phyloP scores from a whole-genome alignment of 148 eudicot species.

The Polygonum maritimum region DNA sequence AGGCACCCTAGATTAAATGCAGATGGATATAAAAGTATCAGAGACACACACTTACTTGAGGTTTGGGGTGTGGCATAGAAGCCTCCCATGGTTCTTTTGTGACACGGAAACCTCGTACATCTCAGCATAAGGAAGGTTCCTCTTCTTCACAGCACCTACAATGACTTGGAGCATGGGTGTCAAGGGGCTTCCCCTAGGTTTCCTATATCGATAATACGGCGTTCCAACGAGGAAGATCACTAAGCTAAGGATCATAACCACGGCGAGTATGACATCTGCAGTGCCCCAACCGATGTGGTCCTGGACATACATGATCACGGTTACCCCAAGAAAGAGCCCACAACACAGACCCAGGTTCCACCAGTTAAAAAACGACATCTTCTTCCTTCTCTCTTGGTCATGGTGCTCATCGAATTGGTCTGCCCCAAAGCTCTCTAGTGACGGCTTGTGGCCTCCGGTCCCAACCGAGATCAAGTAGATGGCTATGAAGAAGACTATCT shows the following conservation, averaged over 20 bases:
- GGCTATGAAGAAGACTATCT: constrained; percentile 45
- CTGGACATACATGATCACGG: constrained; percentile 64
- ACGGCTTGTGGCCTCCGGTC: constrained; percentile 80
- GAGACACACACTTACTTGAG: constrained; percentile 35
- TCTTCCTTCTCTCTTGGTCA: constrained; percentile 41
- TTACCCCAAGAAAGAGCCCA: constrained; percentile 62
- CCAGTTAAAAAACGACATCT: constrained; percentile 83
- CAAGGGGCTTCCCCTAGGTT: constrained; percentile 52
- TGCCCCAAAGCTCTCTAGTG: constrained; percentile 77
- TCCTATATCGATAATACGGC: constrained; percentile 55
- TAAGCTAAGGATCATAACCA: constrained; percentile 33
- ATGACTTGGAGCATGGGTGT: constrained; percentile 58
- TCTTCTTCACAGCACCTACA: constrained; percentile 53
- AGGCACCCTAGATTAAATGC: no score
- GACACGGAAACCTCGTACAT: constrained; percentile 32
- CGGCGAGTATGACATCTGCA: constrained; percentile 38
- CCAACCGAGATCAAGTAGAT: constrained; percentile 59
- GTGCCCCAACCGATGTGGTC: constrained; percentile 61
- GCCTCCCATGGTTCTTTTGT: constrained; percentile 25
- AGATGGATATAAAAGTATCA: no score
- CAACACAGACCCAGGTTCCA: constrained; percentile 58
- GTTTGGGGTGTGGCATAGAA: constrained; percentile 36
- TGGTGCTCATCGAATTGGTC: constrained; percentile 77
- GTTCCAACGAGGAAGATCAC: constrained; percentile 44
- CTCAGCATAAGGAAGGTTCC: constrained; percentile 28